phyloP scores from a whole-genome alignment of 768 basidiomycete species.

The Clitopilus passeckerianus region DNA sequence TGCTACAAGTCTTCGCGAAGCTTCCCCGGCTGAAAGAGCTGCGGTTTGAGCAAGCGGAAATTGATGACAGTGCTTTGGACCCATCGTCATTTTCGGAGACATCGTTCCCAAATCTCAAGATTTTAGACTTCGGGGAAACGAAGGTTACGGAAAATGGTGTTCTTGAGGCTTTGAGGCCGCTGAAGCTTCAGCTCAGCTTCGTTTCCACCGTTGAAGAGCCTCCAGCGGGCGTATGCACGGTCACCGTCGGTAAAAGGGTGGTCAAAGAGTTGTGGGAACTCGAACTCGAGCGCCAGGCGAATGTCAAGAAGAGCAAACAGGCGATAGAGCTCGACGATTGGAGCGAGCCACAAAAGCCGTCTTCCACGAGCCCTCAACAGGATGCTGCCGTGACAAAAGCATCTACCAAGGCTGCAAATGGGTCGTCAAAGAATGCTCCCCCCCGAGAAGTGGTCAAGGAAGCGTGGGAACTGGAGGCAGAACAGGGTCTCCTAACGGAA shows the following conservation, averaged over 20 bases:
- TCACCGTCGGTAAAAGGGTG: conserved; percentile 67
- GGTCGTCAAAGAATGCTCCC: conserved; percentile 1
- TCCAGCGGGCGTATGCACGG: conserved; percentile 42
- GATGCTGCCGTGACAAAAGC: neutral
- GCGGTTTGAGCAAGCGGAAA: conserved; percentile 47
- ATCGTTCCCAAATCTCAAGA: conserved; percentile 46
- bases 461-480: conserved; percentile 77
- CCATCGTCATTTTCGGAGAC: conserved; percentile 27
- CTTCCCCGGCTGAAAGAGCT: conserved; percentile 55
- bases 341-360: conserved; percentile 10
- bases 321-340: conserved; percentile 25
- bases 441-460: conserved; percentile 50
- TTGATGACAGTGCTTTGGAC: conserved; percentile 58
- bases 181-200: conserved; percentile 49
- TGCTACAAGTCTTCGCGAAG: conserved; percentile 42
- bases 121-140: conserved; percentile 69
- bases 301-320: conserved; percentile 31
- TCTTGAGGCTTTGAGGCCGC: conserved; percentile 34
- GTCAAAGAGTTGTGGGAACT: conserved; percentile 78
- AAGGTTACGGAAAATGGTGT: conserved; percentile 44
- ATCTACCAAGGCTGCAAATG: neutral
- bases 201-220: conserved; percentile 52
- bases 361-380: neutral
- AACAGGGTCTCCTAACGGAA: conserved; percentile 70
- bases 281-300: conserved; percentile 56